Evolutionary conservation across 1,139 yeast genomes (phyloP).

Genomic region (Scheffersomyces segobiensis): DNA sequence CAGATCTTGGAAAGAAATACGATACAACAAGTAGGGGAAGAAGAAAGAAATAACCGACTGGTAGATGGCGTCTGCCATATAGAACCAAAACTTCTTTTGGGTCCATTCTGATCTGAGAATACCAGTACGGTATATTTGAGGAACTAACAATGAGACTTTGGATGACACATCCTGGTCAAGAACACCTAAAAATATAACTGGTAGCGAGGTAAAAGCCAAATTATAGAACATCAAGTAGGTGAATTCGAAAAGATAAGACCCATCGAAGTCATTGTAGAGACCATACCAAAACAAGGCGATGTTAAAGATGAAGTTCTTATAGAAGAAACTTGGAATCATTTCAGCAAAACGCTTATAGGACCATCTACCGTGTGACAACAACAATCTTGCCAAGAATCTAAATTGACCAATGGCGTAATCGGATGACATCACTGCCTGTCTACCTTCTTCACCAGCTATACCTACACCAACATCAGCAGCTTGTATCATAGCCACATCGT

Average conservation of each 20-base stretch:
- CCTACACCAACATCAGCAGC: conserved; percentile 98
- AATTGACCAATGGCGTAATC: conserved; percentile 97
- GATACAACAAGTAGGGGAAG: conserved; percentile 77
- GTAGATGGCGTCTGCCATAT: conserved; percentile 84
- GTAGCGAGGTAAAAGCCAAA: conserved; percentile 91
- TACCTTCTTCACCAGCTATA: conserved; percentile 97
- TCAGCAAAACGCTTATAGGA: conserved; percentile 88
- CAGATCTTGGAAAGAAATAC: conserved; percentile 53
- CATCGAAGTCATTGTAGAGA: conserved; percentile 80
- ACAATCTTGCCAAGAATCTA: conserved; percentile 72
- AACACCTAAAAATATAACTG: conserved; percentile 86
- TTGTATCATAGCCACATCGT: conserved; percentile 98
- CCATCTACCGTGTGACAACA: conserved; percentile 96
- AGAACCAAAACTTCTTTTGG: conserved; percentile 74
- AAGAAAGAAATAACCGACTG: conserved; percentile 85
- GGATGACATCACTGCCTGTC: conserved; percentile 97
- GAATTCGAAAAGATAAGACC: conserved; percentile 87
- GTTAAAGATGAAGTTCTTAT: conserved; percentile 87
- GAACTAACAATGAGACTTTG: conserved; percentile 79
- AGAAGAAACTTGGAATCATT: conserved; percentile 92
- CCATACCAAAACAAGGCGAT: conserved; percentile 94
- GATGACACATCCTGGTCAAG: conserved; percentile 93
- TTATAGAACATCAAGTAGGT: conserved; percentile 91
- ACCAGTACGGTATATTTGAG: conserved; percentile 85
- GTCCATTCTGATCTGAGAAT: conserved; percentile 83